Base-by-base conservation (phyloP, 805 yeast species). In the Maudiozyma barnettii region DNA sequence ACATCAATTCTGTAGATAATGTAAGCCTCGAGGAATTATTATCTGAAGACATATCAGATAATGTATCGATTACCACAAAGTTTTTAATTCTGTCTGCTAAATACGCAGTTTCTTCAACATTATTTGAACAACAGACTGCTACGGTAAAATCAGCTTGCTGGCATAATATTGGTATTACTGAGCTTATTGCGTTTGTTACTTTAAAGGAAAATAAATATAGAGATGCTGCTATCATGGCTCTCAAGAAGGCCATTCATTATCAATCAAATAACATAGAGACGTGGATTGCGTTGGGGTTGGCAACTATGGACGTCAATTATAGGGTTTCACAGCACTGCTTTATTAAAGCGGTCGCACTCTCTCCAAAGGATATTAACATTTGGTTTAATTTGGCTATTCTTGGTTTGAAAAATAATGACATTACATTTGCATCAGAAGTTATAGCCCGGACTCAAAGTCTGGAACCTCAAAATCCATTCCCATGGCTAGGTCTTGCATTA, bases 401-500 rank as follows among this genome's bases (percentile, higher is more conserved):
- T 33, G 90, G 85, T 54, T 66, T 91, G 49, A 71, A 76, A 29
- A 72, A 75, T 47, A 80, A 80, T 2, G 98, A 91, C 60, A 54
- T 71, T 7, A 82, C 75, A 33, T 74, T 93, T 38, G 93, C 98
- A 0, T 72, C 74, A 40, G 81, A 82, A 50, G 81, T 95, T 0
- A 79, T 84, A 49, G 67, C 72, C 37, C 76, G 87, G 51, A 83
- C 93, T 0, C 91, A 85, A 55, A 79, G 95, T 19, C 69, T 87
- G 12, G 82, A 90, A 2, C 97, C 99, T 2, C 84, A 81, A 45
- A 75, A 73, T 45, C 71, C 85, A 0, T 71, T 70, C 5, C 77
- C 96, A 0, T 93, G 98, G 98, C 61, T 85, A 30, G 96, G 96
- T 1, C 80, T 82, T 57, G 97, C 96, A 0, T 59, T 91, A 33